Conservation (phyloP, 257 asterid genomes). For the Galeopsis tetrahit region DNA sequence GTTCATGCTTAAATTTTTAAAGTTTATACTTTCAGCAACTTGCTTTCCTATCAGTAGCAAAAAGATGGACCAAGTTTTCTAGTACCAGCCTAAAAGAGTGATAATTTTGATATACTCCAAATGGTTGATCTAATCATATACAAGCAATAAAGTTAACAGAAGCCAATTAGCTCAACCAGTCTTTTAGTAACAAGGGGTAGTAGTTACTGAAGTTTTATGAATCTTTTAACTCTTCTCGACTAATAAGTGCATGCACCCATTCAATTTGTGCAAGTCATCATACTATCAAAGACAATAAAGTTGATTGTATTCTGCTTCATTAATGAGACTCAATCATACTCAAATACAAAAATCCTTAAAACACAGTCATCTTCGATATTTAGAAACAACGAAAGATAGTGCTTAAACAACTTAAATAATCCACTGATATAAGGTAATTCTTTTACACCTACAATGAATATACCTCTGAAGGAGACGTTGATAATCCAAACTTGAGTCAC, state of each 20-base stretch:
- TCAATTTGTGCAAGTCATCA: slow-evolving; percentile 8
- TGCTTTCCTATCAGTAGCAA: background rate
- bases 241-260: slow-evolving; percentile 1
- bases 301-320: slow-evolving; percentile 3
- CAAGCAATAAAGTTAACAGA: slow-evolving; percentile 1
- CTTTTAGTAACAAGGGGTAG: background rate
- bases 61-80: background rate
- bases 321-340: slow-evolving; percentile 6
- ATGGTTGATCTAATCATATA: slow-evolving; percentile 10
- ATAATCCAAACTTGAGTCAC: slow-evolving; percentile 62
- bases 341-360: background rate
- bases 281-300: slow-evolving; percentile 16
- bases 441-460: slow-evolving; percentile 11
- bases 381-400: slow-evolving; percentile 12
- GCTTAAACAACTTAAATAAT: slow-evolving; percentile 19
- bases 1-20: background rate
- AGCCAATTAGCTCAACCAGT: background rate
- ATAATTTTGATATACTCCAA: background rate
- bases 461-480: slow-evolving; percentile 68
- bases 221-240: background rate
- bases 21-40: slow-evolving; percentile 3
- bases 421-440: background rate
- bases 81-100: slow-evolving; percentile 13
- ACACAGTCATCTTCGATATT: slow-evolving; percentile 12
- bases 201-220: background rate